Evolutionary conservation across 257 asterid species (phyloP).

Genomic region (Solanum rostratum): DNA sequence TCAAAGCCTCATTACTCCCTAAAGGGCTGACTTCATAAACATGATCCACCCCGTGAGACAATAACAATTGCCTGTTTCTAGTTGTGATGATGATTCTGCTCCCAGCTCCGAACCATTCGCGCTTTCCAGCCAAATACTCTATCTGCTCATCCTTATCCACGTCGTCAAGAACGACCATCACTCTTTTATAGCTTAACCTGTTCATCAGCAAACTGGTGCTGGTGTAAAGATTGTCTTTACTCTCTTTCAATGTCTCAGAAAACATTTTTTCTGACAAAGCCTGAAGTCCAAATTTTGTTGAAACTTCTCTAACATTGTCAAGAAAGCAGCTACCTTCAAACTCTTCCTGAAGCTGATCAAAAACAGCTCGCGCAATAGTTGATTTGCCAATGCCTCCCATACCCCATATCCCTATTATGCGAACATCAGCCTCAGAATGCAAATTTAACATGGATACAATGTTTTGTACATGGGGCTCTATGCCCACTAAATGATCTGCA

Average conservation of each 20-base stretch:
- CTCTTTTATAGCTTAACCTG: conserved; percentile 6
- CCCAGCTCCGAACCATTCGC: neutral
- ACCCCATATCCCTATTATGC: conserved; percentile 5
- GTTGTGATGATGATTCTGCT: conserved; percentile 6
- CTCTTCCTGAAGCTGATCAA: neutral
- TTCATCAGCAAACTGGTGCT: neutral
- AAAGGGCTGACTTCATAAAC: neutral
- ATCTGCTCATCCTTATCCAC: conserved; percentile 5
- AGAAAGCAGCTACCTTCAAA: conserved; percentile 5
- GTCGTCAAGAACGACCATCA: conserved; percentile 4
- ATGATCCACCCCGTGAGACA: neutral
- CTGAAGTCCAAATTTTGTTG: neutral
- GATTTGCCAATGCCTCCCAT: conserved; percentile 15
- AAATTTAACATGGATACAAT: neutral
- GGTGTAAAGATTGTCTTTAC: neutral
- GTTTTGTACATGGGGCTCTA: neutral
- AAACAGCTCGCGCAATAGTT: conserved; percentile 4
- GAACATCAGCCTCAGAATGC: neutral
- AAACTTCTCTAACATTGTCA: conserved; percentile 6
- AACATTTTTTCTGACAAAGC: neutral
- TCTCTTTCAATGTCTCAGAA: neutral
- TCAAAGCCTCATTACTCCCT: neutral
- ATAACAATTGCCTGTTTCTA: neutral
- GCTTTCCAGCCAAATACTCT: neutral
- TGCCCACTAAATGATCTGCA: neutral